Percentiles rank a stretch among this genome's conserved stretches.
These are phyloP conservation scores for Exidia glandulosa DNA, from an alignment of 768 basidiomycete species.

Conservation along the genomic window DNA sequence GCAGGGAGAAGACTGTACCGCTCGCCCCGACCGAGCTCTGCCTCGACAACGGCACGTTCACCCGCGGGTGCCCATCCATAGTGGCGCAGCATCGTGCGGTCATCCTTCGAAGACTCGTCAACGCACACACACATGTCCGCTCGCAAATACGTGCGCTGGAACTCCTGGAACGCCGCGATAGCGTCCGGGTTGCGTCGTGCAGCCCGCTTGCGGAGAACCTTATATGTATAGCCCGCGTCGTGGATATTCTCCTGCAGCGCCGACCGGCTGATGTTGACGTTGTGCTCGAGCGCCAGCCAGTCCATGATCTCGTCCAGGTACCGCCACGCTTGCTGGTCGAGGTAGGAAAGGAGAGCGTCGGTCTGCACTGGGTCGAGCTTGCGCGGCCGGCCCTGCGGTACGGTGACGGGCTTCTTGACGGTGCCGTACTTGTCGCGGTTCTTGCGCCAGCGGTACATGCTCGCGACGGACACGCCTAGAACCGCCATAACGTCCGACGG, in stretches of 20 bases:
- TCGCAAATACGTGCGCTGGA: no score
- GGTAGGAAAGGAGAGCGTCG: neutral
- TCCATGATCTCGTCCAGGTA: slow-evolving; percentile 16
- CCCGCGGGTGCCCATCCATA: slow-evolving; percentile 19
- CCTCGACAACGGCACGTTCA: slow-evolving; percentile 9
- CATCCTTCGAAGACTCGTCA: slow-evolving; percentile 26
- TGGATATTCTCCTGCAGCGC: slow-evolving; percentile 11
- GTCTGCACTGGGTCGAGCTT: neutral
- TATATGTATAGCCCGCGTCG: slow-evolving; percentile 14
- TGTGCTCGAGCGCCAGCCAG: slow-evolving; percentile 12
- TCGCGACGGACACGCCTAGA: neutral
- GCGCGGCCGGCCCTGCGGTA: neutral
- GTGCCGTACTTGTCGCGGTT: neutral
- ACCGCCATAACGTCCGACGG: neutral
- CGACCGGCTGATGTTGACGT: slow-evolving; percentile 9
- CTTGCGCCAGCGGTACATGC: neutral
- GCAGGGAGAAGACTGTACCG: slow-evolving; percentile 25
- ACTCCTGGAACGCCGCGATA: no score
- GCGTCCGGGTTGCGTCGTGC: no score
- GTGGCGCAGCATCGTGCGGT: slow-evolving; percentile 11
- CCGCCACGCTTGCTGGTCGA: neutral
- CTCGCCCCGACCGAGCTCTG: slow-evolving; percentile 18
- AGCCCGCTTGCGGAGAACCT: slow-evolving; percentile 7
- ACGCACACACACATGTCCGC: slow-evolving; percentile 10
- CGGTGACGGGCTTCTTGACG: neutral